Evolutionary conservation across 2,329 filamentous ascomycete species (phyloP).

Genomic region (Talaromyces albobiverticillius): DNA sequence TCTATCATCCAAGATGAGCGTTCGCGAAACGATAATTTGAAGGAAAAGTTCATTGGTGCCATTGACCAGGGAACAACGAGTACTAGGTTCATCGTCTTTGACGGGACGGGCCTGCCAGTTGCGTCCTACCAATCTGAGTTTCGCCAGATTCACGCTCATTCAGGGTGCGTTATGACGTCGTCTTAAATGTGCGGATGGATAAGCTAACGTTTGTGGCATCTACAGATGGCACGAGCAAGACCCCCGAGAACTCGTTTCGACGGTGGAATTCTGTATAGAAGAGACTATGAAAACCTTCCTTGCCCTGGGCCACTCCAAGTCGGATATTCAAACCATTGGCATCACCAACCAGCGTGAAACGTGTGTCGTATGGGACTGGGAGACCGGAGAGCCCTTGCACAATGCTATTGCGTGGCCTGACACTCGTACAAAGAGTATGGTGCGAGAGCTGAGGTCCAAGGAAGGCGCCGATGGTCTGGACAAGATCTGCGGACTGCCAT

Average conservation of each 20-base stretch:
- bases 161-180: conserved; percentile 61
- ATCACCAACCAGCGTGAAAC: conserved; percentile 93
- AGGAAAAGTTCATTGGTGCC: conserved; percentile 67
- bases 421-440: conserved; percentile 72
- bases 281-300: conserved; percentile 69
- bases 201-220: background rate
- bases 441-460: conserved; percentile 70
- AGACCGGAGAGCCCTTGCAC: conserved; percentile 74
- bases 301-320: conserved; percentile 63
- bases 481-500: conserved; percentile 72
- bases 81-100: conserved; percentile 86
- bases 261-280: conserved; percentile 77
- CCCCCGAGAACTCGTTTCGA: conserved; percentile 69
- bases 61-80: conserved; percentile 92
- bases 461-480: conserved; percentile 67
- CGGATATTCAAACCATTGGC: conserved; percentile 72
- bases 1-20: conserved; percentile 34
- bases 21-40: conserved; percentile 29
- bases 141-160: conserved; percentile 76
- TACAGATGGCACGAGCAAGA: conserved; percentile 86
- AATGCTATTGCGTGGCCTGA: conserved; percentile 91
- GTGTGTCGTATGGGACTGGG: conserved; percentile 77
- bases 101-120: conserved; percentile 71
- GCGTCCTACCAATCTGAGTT: conserved; percentile 86
- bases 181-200: background rate